A percentile compares a stretch with the other conserved stretches of the same genome.
These are phyloP conservation scores for Oryza meyeriana DNA, from an alignment of 176 grass and related monocot genomes.

Conservation along the genomic window DNA sequence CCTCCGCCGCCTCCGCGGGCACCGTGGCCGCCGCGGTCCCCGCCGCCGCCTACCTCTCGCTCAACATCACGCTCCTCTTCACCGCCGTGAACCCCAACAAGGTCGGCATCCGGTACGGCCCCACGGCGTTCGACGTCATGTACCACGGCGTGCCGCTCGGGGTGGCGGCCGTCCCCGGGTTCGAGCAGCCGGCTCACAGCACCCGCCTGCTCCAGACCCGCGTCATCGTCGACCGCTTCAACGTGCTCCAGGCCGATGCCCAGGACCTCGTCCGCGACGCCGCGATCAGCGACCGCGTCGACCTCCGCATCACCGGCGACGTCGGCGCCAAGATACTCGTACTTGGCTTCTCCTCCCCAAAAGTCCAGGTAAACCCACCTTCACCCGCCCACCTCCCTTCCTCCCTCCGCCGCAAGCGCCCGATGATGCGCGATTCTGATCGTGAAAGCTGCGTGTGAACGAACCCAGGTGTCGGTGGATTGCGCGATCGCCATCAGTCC, in stretches of 20 bases:
- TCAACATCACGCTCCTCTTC: conserved; percentile 98
- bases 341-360: conserved; percentile 85
- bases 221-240: conserved; percentile 90
- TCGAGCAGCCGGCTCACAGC: conserved; percentile 92
- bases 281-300: conserved; percentile 77
- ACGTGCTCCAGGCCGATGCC: conserved; percentile 88
- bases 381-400: not conserved
- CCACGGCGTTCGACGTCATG: conserved; percentile 81
- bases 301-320: conserved; percentile 91
- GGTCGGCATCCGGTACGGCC: conserved; percentile 86
- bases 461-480: conserved; percentile 81
- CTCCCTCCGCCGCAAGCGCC: conserved; percentile 15
- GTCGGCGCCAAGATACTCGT: conserved; percentile 83
- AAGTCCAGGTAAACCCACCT: conserved; percentile 57
- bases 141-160: conserved; percentile 93
- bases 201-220: conserved; percentile 75
- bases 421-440: not conserved
- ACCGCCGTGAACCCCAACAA: conserved; percentile 89
- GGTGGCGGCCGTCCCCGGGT: conserved; percentile 74
- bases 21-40: not conserved
- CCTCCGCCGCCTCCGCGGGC: conserved; percentile 17
- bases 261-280: conserved; percentile 90
- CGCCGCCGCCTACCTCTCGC: conserved; percentile 81
- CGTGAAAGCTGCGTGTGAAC: conserved; percentile 26
- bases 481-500: conserved; percentile 95